Conservation (phyloP, 495 filamentous ascomycete species). For the Aspergillus ellipticus region DNA sequence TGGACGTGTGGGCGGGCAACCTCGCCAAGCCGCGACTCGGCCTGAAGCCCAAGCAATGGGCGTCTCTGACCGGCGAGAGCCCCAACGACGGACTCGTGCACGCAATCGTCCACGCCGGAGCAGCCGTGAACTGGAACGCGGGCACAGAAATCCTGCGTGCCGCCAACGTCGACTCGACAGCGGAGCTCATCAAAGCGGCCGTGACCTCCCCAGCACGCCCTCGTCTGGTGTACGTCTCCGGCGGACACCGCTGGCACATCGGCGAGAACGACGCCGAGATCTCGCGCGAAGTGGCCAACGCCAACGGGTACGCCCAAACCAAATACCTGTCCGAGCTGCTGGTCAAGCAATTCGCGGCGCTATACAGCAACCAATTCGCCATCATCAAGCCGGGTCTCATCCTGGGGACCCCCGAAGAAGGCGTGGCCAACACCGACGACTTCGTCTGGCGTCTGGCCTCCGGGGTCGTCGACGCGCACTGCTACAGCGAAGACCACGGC, state of each 20-base stretch:
- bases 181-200: slow-evolving; percentile 27
- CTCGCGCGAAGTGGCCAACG: slow-evolving; percentile 8
- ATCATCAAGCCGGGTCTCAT: slow-evolving; percentile 35
- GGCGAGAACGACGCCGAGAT: slow-evolving; percentile 12
- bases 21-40: slow-evolving; percentile 61
- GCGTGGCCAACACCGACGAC: slow-evolving; percentile 29
- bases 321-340: slow-evolving; percentile 31
- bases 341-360: slow-evolving; percentile 19
- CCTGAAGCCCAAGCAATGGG: slow-evolving; percentile 30
- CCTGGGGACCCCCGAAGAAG: slow-evolving; percentile 23
- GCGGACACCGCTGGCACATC: slow-evolving; percentile 16
- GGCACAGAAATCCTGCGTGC: slow-evolving; percentile 31
- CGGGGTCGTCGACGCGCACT: slow-evolving; percentile 17
- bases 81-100: slow-evolving; percentile 48
- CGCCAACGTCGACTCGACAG: slow-evolving; percentile 41
- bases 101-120: slow-evolving; percentile 78
- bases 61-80: slow-evolving; percentile 46
- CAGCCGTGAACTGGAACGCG: slow-evolving; percentile 44
- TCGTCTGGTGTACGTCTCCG: slow-evolving; percentile 26
- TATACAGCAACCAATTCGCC: slow-evolving; percentile 9
- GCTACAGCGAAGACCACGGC: slow-evolving; percentile 20
- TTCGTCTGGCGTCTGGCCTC: slow-evolving; percentile 35
- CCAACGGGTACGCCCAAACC: slow-evolving; percentile 31
- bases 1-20: slow-evolving; percentile 50
- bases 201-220: slow-evolving; percentile 5